These are phyloP conservation scores for Haplographium delicatum DNA, from an alignment of 495 filamentous ascomycete species.

Conservation along the genomic window DNA sequence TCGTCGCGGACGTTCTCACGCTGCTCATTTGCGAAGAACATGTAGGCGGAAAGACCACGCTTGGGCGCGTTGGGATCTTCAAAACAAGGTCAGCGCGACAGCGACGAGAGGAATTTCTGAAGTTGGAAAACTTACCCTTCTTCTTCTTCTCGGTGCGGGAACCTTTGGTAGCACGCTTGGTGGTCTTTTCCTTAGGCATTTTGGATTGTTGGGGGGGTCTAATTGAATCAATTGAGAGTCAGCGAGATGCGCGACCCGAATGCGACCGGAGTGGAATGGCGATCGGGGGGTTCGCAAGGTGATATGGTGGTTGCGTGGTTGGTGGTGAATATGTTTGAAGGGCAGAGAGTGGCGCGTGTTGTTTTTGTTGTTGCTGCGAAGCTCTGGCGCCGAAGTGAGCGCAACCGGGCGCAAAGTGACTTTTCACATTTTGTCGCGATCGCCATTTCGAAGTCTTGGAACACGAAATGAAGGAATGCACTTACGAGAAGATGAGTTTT, in stretches of 20 bases:
- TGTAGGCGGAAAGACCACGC: constrained; percentile 98
- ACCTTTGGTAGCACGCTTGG: constrained; percentile 51
- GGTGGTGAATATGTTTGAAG: background rate
- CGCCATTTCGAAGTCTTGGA: constrained; percentile 5
- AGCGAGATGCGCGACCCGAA: constrained; percentile 28
- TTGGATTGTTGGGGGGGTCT: constrained; percentile 43
- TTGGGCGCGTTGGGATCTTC: constrained; percentile 97
- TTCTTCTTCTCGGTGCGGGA: constrained; percentile 60
- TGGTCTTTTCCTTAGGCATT: constrained; percentile 73
- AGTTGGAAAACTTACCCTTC: constrained; percentile 59
- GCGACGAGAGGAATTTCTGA: background rate
- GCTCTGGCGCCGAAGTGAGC: constrained; percentile 1
- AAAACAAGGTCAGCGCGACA: constrained; percentile 16
- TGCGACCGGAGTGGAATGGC: constrained; percentile 24
- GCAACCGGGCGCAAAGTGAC: constrained; percentile 20
- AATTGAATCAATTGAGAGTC: constrained; percentile 35
- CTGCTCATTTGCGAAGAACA: constrained; percentile 99
- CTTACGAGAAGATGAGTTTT: constrained; percentile 14
- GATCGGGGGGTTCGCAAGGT: background rate
- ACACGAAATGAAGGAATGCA: constrained; percentile 6
- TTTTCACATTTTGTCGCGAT: constrained; percentile 18
- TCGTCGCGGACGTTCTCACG: constrained; percentile 97
- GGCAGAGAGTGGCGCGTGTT: background rate
- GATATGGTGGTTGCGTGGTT: background rate
- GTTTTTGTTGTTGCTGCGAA: constrained; percentile 4